A percentile compares a stretch with the other conserved stretches of the same genome.
These are phyloP conservation scores for Debaryomyces sp. DNA, from an alignment of 1,139 yeast genomes.

Conservation along the genomic window DNA sequence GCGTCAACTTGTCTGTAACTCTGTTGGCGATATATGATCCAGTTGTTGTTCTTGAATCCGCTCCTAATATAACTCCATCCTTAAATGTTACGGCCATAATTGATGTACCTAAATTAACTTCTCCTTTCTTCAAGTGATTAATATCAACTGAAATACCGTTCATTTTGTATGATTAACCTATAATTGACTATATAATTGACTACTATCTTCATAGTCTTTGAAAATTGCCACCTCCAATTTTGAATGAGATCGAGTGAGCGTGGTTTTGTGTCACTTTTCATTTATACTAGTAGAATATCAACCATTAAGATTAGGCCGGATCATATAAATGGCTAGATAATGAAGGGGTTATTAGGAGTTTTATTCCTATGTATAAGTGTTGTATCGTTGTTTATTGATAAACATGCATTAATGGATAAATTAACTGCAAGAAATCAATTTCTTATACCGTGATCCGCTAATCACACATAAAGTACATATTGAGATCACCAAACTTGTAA, in stretches of 20 bases:
- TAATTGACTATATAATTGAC: constrained; percentile 2
- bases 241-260: constrained; percentile 1
- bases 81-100: constrained; percentile 96
- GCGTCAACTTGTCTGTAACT: constrained; percentile 95
- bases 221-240: constrained; percentile 7
- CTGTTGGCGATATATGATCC: constrained; percentile 96
- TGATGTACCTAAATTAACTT: constrained; percentile 90
- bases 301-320: not conserved
- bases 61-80: constrained; percentile 95
- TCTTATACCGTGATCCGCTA: constrained; percentile 26
- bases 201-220: not conserved
- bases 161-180: constrained; percentile 42
- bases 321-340: not conserved
- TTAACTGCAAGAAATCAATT: constrained; percentile 7
- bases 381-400: not conserved
- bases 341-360: not conserved
- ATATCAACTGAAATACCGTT: constrained; percentile 89
- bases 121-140: constrained; percentile 90
- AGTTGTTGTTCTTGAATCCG: constrained; percentile 97
- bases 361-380: not conserved
- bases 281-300: not conserved
- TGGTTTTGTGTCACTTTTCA: constrained; percentile 4
- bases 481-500: constrained; percentile 20
- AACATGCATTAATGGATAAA: not conserved
- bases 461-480: constrained; percentile 31